Evolutionary conservation across 805 yeast species (phyloP).

Genomic region (Candida sphagnicola): DNA sequence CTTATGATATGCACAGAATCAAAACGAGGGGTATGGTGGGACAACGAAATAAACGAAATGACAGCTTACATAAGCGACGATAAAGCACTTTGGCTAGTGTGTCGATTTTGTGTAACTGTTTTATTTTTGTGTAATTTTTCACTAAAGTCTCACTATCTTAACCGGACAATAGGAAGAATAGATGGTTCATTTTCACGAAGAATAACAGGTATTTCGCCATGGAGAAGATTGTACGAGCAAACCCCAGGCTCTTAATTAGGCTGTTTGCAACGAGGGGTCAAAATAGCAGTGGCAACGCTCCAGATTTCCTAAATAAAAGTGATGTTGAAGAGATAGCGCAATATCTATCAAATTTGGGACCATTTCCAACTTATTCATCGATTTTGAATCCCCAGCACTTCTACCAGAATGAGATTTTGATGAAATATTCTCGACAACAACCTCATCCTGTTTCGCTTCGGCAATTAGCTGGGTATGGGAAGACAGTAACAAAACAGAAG

Average conservation of each 20-base stretch:
- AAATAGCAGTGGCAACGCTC: too few relatives aligned
- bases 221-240: too few relatives aligned
- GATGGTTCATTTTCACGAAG: too few relatives aligned
- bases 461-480: slow-evolving; percentile 88
- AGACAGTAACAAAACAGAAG: slow-evolving; percentile 69
- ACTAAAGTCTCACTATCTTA: too few relatives aligned
- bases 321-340: slow-evolving; percentile 19
- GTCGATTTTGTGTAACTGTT: neutral
- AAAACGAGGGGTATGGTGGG: too few relatives aligned
- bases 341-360: slow-evolving; percentile 34
- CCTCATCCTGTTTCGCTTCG: slow-evolving; percentile 90
- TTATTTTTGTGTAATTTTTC: neutral
- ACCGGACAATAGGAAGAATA: too few relatives aligned
- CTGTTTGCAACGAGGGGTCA: neutral
- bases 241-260: neutral
- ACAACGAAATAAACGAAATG: too few relatives aligned
- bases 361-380: slow-evolving; percentile 38
- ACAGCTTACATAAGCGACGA: too few relatives aligned
- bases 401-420: slow-evolving; percentile 72
- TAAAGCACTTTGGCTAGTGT: too few relatives aligned
- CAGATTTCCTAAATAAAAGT: neutral
- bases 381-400: slow-evolving; percentile 65
- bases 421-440: slow-evolving; percentile 55
- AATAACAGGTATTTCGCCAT: too few relatives aligned
- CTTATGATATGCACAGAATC: too few relatives aligned